Conservation (phyloP, 2,329 filamentous ascomycete genomes). For the Alternaria brassicicola region DNA sequence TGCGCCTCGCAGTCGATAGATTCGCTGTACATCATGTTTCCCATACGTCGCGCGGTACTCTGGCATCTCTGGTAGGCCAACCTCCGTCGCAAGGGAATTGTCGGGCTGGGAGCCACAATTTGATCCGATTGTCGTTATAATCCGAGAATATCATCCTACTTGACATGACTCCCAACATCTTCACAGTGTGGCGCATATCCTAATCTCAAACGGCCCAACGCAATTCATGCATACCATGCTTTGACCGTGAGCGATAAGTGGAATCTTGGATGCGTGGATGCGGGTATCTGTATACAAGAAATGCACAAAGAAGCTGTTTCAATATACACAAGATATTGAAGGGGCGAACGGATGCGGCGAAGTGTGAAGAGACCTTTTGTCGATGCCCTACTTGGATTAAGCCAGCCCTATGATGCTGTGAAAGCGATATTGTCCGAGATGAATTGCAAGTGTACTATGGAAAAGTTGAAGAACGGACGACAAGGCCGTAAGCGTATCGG, state of each 20-base stretch:
- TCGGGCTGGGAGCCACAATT: not conserved
- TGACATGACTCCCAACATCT: not conserved
- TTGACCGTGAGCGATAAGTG: not conserved
- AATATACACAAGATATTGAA: not conserved
- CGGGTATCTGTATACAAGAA: not conserved
- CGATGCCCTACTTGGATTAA: not conserved
- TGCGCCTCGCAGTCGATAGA: conserved; percentile 30
- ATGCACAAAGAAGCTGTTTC: not conserved
- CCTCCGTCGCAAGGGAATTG: not conserved
- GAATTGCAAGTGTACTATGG: not conserved
- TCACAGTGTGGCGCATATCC: not conserved
- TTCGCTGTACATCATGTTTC: conserved; percentile 28
- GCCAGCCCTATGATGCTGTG: not conserved
- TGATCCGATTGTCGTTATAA: not conserved
- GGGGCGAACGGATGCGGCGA: not conserved
- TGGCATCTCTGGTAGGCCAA: conserved; percentile 3
- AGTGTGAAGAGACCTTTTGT: not conserved
- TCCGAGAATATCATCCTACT: not conserved
- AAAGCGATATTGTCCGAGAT: not conserved
- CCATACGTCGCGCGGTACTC: conserved; percentile 4
- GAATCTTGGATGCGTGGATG: not conserved
- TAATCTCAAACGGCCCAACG: not conserved
- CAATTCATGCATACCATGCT: not conserved
- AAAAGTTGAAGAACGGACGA: not conserved
- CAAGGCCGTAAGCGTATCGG: not conserved